Percentiles rank a stretch among this genome's conserved stretches.
Conservation (phyloP, 1,284 basidiomycete genomes). For the Athelia sp. region DNA sequence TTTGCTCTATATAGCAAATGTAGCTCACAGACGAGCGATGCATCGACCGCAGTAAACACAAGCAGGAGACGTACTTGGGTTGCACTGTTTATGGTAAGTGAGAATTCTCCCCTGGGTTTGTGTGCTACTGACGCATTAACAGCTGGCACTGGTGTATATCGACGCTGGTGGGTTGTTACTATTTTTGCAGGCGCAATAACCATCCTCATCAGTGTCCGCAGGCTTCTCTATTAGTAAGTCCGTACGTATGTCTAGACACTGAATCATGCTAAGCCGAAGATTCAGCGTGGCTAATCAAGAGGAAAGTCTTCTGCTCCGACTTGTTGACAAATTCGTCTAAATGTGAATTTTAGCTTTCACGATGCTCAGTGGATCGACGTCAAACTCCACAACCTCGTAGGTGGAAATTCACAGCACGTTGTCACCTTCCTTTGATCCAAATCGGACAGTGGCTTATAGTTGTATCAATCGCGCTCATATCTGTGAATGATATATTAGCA, state of each 20-base stretch:
- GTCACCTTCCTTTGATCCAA: neutral
- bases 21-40: neutral
- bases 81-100: neutral
- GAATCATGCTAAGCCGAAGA: neutral
- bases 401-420: neutral
- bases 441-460: neutral
- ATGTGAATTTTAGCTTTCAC: neutral
- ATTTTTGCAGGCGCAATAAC: too few species aligned
- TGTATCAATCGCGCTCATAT: neutral
- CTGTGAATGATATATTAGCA: neutral
- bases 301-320: neutral
- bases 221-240: neutral
- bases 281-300: neutral
- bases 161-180: slow-evolving; percentile 1
- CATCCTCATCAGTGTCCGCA: neutral
- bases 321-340: too few species aligned
- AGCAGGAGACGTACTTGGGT: neutral
- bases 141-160: neutral
- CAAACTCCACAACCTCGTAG: neutral
- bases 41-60: neutral
- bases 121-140: neutral
- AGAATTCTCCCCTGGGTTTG: neutral
- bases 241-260: neutral
- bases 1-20: neutral
- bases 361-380: neutral